Percentiles rank a stretch among this genome's conserved stretches.
phyloP scores from a whole-genome alignment of 345 rosid species.

The Eucalyptus leucophloia region DNA sequence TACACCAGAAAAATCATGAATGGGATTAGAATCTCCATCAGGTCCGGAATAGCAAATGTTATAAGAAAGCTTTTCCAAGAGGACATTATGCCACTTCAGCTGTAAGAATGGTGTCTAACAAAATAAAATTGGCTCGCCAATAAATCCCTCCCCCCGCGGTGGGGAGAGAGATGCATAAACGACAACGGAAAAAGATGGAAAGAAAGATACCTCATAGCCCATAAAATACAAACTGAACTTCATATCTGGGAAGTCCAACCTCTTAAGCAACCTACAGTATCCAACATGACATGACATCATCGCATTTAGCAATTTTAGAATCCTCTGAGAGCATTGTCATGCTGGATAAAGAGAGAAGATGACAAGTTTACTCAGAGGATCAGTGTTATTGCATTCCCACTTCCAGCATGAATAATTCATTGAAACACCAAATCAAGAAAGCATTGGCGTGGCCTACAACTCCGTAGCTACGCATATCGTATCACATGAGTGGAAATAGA shows the following conservation, averaged over 20 bases:
- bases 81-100: not conserved
- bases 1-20: conserved; percentile 4
- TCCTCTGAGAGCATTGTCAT: not conserved
- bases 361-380: not conserved
- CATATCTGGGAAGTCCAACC: conserved; percentile 84
- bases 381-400: not conserved
- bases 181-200: not conserved
- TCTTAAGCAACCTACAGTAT: conserved; percentile 65
- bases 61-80: not conserved
- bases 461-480: not conserved
- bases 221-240: conserved; percentile 82
- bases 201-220: conserved; percentile 69
- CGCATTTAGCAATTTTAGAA: not conserved
- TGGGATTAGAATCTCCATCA: not conserved
- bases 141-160: not conserved
- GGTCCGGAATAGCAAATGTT: not conserved
- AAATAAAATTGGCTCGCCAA: not conserved
- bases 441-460: not conserved
- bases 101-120: not conserved
- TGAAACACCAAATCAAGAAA: not conserved
- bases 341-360: not conserved
- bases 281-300: not conserved
- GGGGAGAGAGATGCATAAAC: not conserved
- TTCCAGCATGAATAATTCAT: not conserved
- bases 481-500: not conserved